Percentiles rank a stretch among this genome's conserved stretches.
phyloP scores from a whole-genome alignment of 2,329 filamentous ascomycete species.

The Fusarium continuum region DNA sequence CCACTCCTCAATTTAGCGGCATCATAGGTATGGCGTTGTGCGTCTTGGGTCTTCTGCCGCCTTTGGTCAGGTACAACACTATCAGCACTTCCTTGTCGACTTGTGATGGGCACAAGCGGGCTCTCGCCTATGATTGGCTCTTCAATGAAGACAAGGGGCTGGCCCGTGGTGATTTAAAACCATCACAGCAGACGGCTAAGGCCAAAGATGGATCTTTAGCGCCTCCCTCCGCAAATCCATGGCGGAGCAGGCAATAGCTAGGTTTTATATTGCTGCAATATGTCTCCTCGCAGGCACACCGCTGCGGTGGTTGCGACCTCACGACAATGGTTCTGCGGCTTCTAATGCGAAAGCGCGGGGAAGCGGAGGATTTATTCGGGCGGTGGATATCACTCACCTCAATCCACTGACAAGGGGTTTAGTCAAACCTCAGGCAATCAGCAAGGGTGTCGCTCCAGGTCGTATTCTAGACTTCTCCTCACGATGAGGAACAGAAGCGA shows the following conservation, averaged over 20 bases:
- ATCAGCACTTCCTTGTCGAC: conserved; percentile 19
- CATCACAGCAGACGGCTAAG: conserved; percentile 35
- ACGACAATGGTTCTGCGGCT: conserved; percentile 10
- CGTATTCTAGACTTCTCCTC: not conserved
- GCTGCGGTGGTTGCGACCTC: conserved; percentile 33
- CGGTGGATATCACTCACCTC: conserved; percentile 21
- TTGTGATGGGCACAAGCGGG: conserved; percentile 32
- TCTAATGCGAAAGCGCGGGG: conserved; percentile 24
- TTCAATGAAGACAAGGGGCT: conserved; percentile 16
- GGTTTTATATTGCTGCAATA: conserved; percentile 33
- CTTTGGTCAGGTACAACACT: conserved; percentile 1
- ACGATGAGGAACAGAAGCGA: not conserved
- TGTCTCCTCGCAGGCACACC: conserved; percentile 34
- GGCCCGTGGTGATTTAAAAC: conserved; percentile 34
- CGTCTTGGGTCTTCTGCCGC: conserved; percentile 23
- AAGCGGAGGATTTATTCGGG: conserved; percentile 22
- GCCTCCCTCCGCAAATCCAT: conserved; percentile 22
- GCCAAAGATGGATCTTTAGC: conserved; percentile 34
- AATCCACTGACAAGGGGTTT: conserved; percentile 6
- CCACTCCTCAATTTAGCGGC: conserved; percentile 21
- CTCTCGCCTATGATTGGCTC: conserved; percentile 31
- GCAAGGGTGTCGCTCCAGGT: conserved; percentile 7
- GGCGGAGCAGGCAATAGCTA: conserved; percentile 24
- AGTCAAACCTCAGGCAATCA: not conserved
- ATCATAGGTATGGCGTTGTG: conserved; percentile 21